Evolutionary conservation across 805 yeast species (phyloP), one percentile per base, ranked within the genome.

Genomic region (Monosporozyma unispora): DNA sequence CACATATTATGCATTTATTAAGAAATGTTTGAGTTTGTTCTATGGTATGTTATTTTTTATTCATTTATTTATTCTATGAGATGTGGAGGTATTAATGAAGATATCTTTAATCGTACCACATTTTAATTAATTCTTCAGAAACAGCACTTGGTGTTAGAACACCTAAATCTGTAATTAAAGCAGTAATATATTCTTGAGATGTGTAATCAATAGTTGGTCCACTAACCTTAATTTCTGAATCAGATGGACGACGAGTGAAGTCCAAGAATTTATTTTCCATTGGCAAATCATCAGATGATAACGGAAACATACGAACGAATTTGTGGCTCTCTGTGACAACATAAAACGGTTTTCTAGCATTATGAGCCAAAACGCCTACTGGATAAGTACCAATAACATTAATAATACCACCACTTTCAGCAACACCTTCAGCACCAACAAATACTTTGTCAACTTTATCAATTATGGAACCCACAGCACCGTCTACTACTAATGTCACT

Each of bases 371-470:
- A 44, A 93, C 91, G 38, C 97, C 97, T 45, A 91, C 84, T 61
- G 93, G 96, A 67, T 87, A 93, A 1, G 96, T 83, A 5, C 99
- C 99, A 53, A 93, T 82, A 57, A 86, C 90, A 68, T 93, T 93
- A 57, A 93, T 91, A 45, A 95, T 88, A 31, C 99, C 99, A 50
- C 99, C 99, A 64, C 95, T 84, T 71, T 93, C 99, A 3, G 96
- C 96, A 3, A 93, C 99, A 57, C 99, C 99, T 69, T 93, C 99
- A 1, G 99, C 99, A 49, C 99, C 99, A 56, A 93, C 93, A 55
- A 93, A 78, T 4, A 93, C 86, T 67, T 93, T 91, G 70, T 91
- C 95, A 12, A 90, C 89, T 65, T 86, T 85, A 65, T 88, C 90
- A 51, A 93, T 82, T 37, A 89, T 87, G 57, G 82, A 88, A 0